These are phyloP conservation scores for Chrysoporthe cubensis DNA, from an alignment of 2,329 filamentous ascomycete species.

Conservation along the genomic window DNA sequence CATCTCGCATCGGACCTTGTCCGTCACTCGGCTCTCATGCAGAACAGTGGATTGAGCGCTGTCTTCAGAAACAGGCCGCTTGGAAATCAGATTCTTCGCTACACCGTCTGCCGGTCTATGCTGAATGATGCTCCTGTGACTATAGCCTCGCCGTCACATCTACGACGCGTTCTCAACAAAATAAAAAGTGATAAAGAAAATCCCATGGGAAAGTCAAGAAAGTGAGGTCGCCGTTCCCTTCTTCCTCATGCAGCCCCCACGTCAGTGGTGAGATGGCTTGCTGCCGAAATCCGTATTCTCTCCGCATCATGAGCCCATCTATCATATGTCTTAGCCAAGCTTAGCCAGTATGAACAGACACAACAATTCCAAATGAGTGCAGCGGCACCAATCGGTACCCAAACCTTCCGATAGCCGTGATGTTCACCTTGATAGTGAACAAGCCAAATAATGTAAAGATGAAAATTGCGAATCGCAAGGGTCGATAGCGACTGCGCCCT, in stretches of 20 bases:
- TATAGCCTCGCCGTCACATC: background rate
- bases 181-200: background rate
- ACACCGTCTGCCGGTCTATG: conserved; percentile 20
- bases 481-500: background rate
- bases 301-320: background rate
- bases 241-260: background rate
- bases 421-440: background rate
- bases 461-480: background rate
- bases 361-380: background rate
- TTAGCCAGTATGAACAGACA: background rate
- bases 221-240: background rate
- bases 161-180: background rate
- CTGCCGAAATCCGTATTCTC: background rate
- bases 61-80: background rate
- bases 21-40: background rate
- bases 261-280: background rate
- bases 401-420: background rate
- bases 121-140: conserved; percentile 14
- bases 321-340: background rate
- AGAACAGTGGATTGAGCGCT: conserved; percentile 2
- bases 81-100: conserved; percentile 20
- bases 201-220: background rate
- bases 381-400: background rate
- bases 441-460: background rate
- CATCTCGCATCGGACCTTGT: background rate